These are phyloP conservation scores for Cytospora leucostoma DNA, from an alignment of 2,329 filamentous ascomycete genomes.

Conservation along the genomic window DNA sequence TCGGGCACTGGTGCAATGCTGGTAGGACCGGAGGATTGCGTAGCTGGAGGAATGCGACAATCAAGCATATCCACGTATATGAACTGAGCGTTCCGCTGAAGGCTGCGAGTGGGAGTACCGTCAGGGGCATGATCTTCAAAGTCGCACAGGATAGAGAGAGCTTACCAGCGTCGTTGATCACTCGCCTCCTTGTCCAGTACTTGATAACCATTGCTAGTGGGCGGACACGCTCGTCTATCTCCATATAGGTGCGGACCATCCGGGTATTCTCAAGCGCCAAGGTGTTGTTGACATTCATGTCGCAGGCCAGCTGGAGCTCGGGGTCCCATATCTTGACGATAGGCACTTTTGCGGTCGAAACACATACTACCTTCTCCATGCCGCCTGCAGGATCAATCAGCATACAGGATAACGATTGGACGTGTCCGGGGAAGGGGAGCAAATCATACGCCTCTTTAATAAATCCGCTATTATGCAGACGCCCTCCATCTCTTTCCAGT, in stretches of 20 bases:
- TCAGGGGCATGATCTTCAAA: constrained; percentile 7
- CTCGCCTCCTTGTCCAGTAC: constrained; percentile 90
- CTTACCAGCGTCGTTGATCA: constrained; percentile 95
- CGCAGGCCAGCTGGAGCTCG: constrained; percentile 82
- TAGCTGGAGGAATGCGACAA: constrained; percentile 92
- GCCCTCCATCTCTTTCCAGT: constrained; percentile 82
- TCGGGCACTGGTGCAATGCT: constrained; percentile 73
- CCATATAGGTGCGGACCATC: constrained; percentile 96
- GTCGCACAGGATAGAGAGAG: constrained; percentile 24
- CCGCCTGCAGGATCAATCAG: constrained; percentile 64
- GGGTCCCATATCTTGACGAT: constrained; percentile 99
- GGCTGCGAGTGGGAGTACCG: constrained; percentile 51
- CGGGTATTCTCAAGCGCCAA: constrained; percentile 92
- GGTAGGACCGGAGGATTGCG: constrained; percentile 82
- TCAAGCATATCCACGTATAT: constrained; percentile 99
- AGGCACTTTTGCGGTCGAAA: constrained; percentile 91
- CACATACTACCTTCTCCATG: constrained; percentile 95
- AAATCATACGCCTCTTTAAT: constrained; percentile 74
- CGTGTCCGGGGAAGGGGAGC: background rate
- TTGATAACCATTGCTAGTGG: constrained; percentile 96
- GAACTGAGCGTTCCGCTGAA: constrained; percentile 94
- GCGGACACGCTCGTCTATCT: constrained; percentile 86
- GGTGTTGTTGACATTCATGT: constrained; percentile 99
- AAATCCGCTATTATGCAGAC: constrained; percentile 90
- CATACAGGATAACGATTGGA: background rate